Evolutionary conservation across 2,329 filamentous ascomycete genomes (phyloP), one percentile per base, ranked within the genome.

Genomic region (Tolypocladium endophyticum): DNA sequence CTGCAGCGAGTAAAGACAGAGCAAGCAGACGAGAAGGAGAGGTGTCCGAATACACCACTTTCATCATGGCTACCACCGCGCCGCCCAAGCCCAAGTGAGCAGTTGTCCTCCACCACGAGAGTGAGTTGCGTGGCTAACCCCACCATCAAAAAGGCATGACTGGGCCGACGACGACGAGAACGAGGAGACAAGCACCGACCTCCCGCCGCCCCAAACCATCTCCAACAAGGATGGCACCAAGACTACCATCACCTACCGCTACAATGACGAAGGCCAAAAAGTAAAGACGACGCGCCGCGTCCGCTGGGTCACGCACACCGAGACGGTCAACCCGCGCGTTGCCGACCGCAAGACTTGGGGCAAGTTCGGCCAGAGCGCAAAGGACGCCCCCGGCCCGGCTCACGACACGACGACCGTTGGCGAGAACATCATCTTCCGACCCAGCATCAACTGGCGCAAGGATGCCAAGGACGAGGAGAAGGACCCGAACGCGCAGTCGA

Each of bases 211-310:
- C 67, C 88, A 94, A 79, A 89, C 93, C 68, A 93, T 91, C 74
- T 88, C 88, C 74, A 97, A 99, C 86, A 96, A 97, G 80, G 94
- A 99, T 76, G 94, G 95, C 73, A 96, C 91, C 70, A 96, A 97
- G 79, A 99, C 95, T 55, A 89, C 94, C 68, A 87, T 96, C 71
- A 90, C 89, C 64, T 96, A 90, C 81, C 85, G 87, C 70, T 86
- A 91, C 79, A 93, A 96, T 79, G 94, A 99, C 67, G 85, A 93
- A 64, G 90, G 90, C 76, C 92, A 95, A 76, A 96, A 96, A 77
- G 89, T 97, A 72, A 97, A 97, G 84, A 94, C 92, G 64, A 97
- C 92, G 62, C 92, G 94, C 74, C 90, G 92, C 69, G 93, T 97
- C 79, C 91, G 92, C 73, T 90, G 91, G 71, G 95, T 89, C 64